phyloP scores from a whole-genome alignment of 106 monocot species.

The Dendrobium huoshanense region DNA sequence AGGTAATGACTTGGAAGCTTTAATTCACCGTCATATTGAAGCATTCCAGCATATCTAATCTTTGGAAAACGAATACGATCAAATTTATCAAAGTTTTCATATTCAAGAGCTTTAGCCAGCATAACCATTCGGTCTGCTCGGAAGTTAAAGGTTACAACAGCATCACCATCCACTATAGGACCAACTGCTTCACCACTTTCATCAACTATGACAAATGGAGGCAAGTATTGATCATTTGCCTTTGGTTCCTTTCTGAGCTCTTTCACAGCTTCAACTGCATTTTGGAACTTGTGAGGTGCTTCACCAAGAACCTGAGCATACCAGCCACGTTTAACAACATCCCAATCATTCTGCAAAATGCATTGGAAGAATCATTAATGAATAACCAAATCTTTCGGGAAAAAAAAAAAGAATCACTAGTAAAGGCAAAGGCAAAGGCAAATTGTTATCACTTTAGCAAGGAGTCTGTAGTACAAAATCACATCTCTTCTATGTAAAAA shows the following conservation, averaged over 20 bases:
- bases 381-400: not conserved
- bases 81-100: slow-evolving; percentile 90
- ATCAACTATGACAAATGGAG: slow-evolving; percentile 94
- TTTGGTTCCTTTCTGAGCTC: slow-evolving; percentile 64
- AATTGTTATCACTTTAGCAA: not conserved
- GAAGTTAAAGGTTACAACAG: slow-evolving; percentile 95
- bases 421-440: too few relatives aligned
- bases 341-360: slow-evolving; percentile 82
- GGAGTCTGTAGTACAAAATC: not conserved
- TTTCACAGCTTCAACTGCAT: slow-evolving; percentile 89
- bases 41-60: slow-evolving; percentile 93
- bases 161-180: slow-evolving; percentile 87
- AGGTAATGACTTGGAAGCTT: slow-evolving; percentile 79
- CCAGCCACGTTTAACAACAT: slow-evolving; percentile 95
- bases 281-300: slow-evolving; percentile 81
- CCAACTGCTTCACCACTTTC: slow-evolving; percentile 82
- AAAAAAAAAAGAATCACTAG: not conserved
- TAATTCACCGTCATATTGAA: slow-evolving; percentile 97
- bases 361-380: slow-evolving; percentile 4
- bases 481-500: not conserved
- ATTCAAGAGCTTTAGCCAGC: slow-evolving; percentile 92
- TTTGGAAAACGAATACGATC: slow-evolving; percentile 82
- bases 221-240: slow-evolving; percentile 77
- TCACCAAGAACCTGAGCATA: slow-evolving; percentile 99
- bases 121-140: slow-evolving; percentile 95